Evolutionary conservation across 495 filamentous ascomycete genomes (phyloP), one percentile per base, ranked within the genome.

Genomic region (Viridothelium virens): DNA sequence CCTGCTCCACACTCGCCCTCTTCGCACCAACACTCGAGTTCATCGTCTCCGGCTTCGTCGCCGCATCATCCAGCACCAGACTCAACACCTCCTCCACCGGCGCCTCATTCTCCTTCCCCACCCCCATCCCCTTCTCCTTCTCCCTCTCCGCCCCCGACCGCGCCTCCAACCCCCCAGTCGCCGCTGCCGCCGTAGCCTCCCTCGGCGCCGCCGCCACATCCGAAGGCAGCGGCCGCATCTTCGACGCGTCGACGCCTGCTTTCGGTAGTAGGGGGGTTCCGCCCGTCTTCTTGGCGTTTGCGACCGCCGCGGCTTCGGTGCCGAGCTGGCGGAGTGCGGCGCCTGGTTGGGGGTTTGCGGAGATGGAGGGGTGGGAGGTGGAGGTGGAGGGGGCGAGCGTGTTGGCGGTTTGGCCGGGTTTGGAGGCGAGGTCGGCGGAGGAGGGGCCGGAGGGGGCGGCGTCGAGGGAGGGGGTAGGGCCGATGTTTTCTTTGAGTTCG

Each of bases 401-500:
- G 16, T 34, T 65, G 10, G 64, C 33, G 38, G 37, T 64, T 48
- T 34, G 38, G 63, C 18, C 63, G 41, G 67, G 53, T 36, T 36
- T 48, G 65, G 68, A 2, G 69, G n/a, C 56, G 65, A 69, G 31
- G 65, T 66, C 12, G 50, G 64, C 25, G 56, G 61, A 12, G 64
- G 25, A 34, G 31, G 53, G 53, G 31, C 53, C 53, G 5, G 53
- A 59, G 18, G 53, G 53, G 53, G 53, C 53, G 5, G n/a, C 25
- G 31, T 63, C 61, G 61, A 79, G 70, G 83, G 78, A 53, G 74
- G 48, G 79, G 68, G 59, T 71, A 25, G 70, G 77, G 33, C 79
- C 87, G 64, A 97, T 81, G 67, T 90, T 85, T 75, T 94, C 84
- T 74, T 94, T 92, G 65, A 98, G 83, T 79, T 97, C 94, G 73